Evolutionary conservation across 2,329 filamentous ascomycete genomes (phyloP), one percentile per base, ranked within the genome.

Genomic region (Diplodia mutila): DNA sequence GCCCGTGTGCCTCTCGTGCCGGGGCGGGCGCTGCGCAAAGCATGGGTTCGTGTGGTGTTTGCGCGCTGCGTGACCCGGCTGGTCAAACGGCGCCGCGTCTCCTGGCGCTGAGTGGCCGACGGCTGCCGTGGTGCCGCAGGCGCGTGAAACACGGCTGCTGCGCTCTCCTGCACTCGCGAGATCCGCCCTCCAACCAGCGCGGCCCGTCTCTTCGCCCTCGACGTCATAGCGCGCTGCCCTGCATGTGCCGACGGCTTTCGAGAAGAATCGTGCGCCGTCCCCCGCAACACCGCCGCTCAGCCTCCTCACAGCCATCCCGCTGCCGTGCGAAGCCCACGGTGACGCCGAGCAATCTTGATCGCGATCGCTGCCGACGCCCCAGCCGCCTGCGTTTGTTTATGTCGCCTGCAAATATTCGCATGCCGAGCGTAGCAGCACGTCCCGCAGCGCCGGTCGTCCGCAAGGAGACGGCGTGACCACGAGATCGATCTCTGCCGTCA

Each of bases 241-340:
- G 59, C 59, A 51, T 52, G 39, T 39, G 27, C 39, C 57, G 57
- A 34, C 57, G 16, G 48, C 59, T 49, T 63, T 63, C 59, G 59
- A 63, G 59, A 63, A 63, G 59, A 51, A 63, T 63, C 59, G 59
- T 52, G 42, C 59, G 46, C 59, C 59, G n/a, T 63, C 46, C 42
- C 59, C 59, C 59, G 59, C 59, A 63, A 63, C 59, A 63, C 46
- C 59, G 29, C 42, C 39, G 57, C 57, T 63, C 59, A 63, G 59
- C 59, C 59, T 63, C 59, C 59, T 37, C 42, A 63, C 59, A 63
- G 59, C 59, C 59, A 37, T 51, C 59, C 46, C 42, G 57, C 39
- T 49, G 57, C 57, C 16, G 39, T 61, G 27, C 23, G 23, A 32
- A 39, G 23, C 23, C 42, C 37, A 32, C 59, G 18, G 48, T 12